Evolutionary conservation across 192 early-diverging fungal genomes (phyloP), one percentile per base, ranked within the genome.

Genomic region (Coemansia sp.): DNA sequence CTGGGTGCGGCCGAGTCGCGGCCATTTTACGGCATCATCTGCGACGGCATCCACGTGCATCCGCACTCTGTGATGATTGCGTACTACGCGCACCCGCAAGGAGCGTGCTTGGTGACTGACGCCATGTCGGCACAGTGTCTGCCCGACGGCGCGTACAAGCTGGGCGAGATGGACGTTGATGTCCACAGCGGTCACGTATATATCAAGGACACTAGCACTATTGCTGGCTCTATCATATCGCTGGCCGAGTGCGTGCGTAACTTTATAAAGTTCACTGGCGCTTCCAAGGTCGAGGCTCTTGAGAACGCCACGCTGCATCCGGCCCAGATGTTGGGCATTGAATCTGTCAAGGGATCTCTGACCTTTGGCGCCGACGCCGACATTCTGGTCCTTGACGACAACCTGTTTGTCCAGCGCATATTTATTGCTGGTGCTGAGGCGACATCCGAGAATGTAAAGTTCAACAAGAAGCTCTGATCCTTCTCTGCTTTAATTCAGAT

Each of bases 11-110:
- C 69, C 5, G 70, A 65, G 3, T 79, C 84, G 0, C 86, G 89
- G 38, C 90, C 92, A 23, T 92, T 85, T 69, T 94, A 92, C 70
- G 92, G 92, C 45, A 81, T 92, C 51, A 94, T 94, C 65, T 89
- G 90, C 60, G 90, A 92, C 62, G 92, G 92, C 56, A 84, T 92
- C 51, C 90, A 92, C 62, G 90, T 90, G 9, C 88, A 90, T 65
- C 90, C 90, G 23, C 89, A 92, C 70, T 89, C 86, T 32, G 84
- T 92, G 37, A 87, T 87, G 67, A 90, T 92, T 43, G 92, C 89
- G 9, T 93, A 93, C 63, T 85, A 88, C 56, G 86, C 90, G 2
- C 90, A 93, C 58, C 90, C 92, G 2, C 67, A 72, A 38, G 90
- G 92, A 19, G 87, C 85, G 12, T 84, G 93, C 62, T 79, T 94